These are phyloP conservation scores for Dioscorea alata DNA, from an alignment of 106 monocot genomes.

Conservation along the genomic window DNA sequence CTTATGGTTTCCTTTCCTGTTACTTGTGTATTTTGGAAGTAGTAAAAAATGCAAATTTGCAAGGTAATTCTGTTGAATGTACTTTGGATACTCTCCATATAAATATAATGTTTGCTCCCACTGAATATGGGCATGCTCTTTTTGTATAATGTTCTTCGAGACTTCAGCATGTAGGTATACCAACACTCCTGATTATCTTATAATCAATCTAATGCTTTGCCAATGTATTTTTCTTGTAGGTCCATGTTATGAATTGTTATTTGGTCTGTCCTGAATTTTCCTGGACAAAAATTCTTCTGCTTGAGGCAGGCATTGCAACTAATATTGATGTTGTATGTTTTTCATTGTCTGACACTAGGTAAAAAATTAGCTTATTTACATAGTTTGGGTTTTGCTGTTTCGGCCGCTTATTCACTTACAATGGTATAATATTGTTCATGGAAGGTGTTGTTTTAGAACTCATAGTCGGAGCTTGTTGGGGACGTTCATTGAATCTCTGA, in stretches of 20 bases:
- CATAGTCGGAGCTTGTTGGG: slow-evolving; percentile 36
- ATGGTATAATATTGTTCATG: background rate
- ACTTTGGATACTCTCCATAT: too few relatives aligned
- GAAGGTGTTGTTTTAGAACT: slow-evolving; percentile 36
- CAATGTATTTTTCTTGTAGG: slow-evolving; percentile 27
- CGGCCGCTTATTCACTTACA: background rate
- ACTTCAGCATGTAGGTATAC: too few relatives aligned
- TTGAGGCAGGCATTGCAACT: slow-evolving; percentile 63
- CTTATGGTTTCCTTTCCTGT: too few relatives aligned
- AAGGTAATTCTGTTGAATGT: too few relatives aligned
- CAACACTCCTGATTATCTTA: too few relatives aligned
- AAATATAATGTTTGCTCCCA: too few relatives aligned
- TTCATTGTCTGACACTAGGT: slow-evolving; percentile 49
- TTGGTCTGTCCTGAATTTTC: slow-evolving; percentile 39
- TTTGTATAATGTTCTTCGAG: too few relatives aligned
- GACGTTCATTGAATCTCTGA: slow-evolving; percentile 62
- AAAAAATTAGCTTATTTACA: slow-evolving; percentile 3
- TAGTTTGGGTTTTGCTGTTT: background rate
- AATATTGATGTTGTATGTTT: slow-evolving; percentile 51
- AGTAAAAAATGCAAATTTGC: too few relatives aligned
- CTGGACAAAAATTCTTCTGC: slow-evolving; percentile 46
- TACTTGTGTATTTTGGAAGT: too few relatives aligned
- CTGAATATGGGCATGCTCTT: too few relatives aligned
- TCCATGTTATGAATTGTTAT: slow-evolving; percentile 72
- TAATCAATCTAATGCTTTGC: too few relatives aligned